Base-by-base conservation (phyloP, 2,329 filamentous ascomycete species). In the Coniochaeta sp. region DNA sequence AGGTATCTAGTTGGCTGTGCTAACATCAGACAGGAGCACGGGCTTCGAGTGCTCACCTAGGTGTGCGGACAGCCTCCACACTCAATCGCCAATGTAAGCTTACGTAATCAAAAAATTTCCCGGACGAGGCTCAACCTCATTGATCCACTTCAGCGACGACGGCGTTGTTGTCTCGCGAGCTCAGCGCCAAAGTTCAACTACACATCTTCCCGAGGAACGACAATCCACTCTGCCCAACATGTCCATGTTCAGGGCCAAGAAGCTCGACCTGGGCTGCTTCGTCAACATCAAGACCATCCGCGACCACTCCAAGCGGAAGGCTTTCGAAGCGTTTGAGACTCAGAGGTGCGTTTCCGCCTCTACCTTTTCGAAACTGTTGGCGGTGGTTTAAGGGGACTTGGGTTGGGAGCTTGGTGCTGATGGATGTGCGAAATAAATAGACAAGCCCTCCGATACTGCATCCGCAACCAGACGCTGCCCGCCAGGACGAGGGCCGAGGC, bases 251-350 rank as follows among this genome's bases (percentile, higher is more conserved):
- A 83, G 92, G 68, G 82, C 92, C 34, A 96, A 96, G 77, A 93
- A 88, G 81, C 87, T 97, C 67, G 92, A 98, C 68, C 79, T 98
- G 67, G 88, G 89, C 73, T 91, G 91, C 73, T 96, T 90, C 72
- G 76, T 96, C 77, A 97, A 97, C 72, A 85, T 89, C 73, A 88
- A 89, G 67, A 84, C 90, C 66, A 89, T 99, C 72, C 91, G 95
- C 69, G 95, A 99, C 76, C 91, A 98, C 79, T 93, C 92, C 60
- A 99, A 98, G 85, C 89, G 95, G 70, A 93, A 96, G 79, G 90
- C 92, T 62, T 97, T 93, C 70, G 89, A 89, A 71, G 82, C 91
- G 72, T 80, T 89, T 71, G 95, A 99, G 79, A 86, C 92, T 5
- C 89, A 97, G 77, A 89, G 93, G 93, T 96, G 80, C 64, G 74